Evolutionary conservation across 2,329 filamentous ascomycete genomes (phyloP), one percentile per base, ranked within the genome.

Genomic region (Cladosporium sp.): DNA sequence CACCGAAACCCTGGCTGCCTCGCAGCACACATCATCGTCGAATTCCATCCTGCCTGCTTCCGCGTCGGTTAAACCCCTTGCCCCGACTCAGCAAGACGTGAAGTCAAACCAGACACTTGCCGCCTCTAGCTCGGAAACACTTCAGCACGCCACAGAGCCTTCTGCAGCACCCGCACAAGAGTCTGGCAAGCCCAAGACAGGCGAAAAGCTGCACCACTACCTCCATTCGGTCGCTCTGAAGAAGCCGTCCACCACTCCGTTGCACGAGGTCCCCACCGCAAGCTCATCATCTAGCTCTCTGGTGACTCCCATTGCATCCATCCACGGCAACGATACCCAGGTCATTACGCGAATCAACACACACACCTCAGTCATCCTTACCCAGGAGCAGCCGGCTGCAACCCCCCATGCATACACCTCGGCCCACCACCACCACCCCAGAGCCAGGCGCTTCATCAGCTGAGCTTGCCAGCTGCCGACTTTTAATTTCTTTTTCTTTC

Each of bases 181-280:
- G 18, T 21, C 39, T 7, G 39, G 39, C n/a, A 54, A 28, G 26
- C 51, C 51, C 5, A 54, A 54, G 51, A 30, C 51, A 8, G 51
- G 51, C 51, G 51, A 54, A 18, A 54, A 54, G 18, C 28, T 54
- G 25, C 51, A 54, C 51, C 51, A 54, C 18, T 54, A 54, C 18
- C 51, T 54, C 26, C 51, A 54, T 18, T 54, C 51, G 14, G 26
- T 54, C 18, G 51, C 26, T 13, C 8, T 54, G 16, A n/a, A 54
- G 26, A 54, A 32, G 18, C 51, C 51, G 5, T 10, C 51, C 25
- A 32, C 28, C n/a, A 5, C n/a, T 3, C 39, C n/a, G 2, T 8
- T 28, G 30, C 8, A 18, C 3, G 54, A 36, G 28, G 11, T 25
- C 28, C 39, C 39, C 8, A 13, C 53, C 28, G n/a, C 28, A 25